Percentiles rank a stretch among this genome's conserved stretches.
phyloP scores from a whole-genome alignment of 805 yeast species.

The Pichia pseudocactophila region DNA sequence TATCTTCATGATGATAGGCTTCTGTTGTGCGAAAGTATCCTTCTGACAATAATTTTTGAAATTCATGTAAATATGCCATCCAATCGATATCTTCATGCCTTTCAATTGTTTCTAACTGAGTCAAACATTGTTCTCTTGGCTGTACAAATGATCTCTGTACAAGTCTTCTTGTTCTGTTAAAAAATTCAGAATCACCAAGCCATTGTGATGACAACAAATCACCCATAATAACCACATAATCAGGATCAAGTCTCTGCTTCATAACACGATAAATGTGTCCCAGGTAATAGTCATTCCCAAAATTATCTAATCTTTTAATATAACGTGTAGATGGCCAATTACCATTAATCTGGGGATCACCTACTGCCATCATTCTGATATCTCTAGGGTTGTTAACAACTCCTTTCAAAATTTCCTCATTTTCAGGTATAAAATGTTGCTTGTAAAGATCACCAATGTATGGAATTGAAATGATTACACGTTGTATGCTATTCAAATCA shows the following conservation, averaged over 20 bases:
- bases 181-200: slow-evolving; percentile 84
- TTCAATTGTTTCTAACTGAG: slow-evolving; percentile 38
- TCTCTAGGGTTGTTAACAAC: slow-evolving; percentile 10
- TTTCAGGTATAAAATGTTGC: slow-evolving; percentile 24
- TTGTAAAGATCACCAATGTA: slow-evolving; percentile 28
- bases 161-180: slow-evolving; percentile 66
- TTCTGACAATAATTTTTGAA: slow-evolving; percentile 22
- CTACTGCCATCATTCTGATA: slow-evolving; percentile 71
- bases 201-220: slow-evolving; percentile 92
- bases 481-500: slow-evolving; percentile 12
- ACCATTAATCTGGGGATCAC: slow-evolving; percentile 97
- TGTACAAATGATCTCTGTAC: slow-evolving; percentile 61
- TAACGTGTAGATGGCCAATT: slow-evolving; percentile 64
- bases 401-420: slow-evolving; percentile 1
- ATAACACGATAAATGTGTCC: slow-evolving; percentile 73
- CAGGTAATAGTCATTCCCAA: slow-evolving; percentile 81
- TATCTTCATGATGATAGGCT: slow-evolving; percentile 45
- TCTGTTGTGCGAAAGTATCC: slow-evolving; percentile 25
- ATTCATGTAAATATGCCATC: slow-evolving; percentile 33
- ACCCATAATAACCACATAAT: slow-evolving; percentile 84
- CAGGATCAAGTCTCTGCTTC: slow-evolving; percentile 57
- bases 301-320: slow-evolving; percentile 70
- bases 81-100: slow-evolving; percentile 51
- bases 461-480: slow-evolving; percentile 20
- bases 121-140: slow-evolving; percentile 40